phyloP scores from a whole-genome alignment of 179 eudicot species.

The Silene coronaria region DNA sequence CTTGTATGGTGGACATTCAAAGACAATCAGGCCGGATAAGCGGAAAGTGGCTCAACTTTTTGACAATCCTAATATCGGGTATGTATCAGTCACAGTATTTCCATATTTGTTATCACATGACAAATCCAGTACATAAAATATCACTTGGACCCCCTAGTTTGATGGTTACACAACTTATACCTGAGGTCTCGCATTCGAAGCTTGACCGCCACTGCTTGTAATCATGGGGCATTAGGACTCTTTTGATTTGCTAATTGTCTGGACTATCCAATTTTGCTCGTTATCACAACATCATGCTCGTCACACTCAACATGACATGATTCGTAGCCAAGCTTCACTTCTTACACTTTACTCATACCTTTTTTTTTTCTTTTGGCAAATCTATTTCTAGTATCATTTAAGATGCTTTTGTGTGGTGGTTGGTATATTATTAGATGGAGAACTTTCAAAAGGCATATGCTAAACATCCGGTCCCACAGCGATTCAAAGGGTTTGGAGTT shows the following conservation, averaged over 20 bases:
- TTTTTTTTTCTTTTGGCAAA: neutral
- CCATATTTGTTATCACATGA: neutral
- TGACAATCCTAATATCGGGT: slow-evolving; percentile 84
- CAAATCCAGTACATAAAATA: neutral
- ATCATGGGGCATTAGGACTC: too few species aligned
- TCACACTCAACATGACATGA: neutral
- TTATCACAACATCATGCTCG: neutral
- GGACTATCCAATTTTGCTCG: neutral
- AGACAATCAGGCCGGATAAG: slow-evolving; percentile 88
- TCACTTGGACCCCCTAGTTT: neutral
- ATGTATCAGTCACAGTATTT: slow-evolving; percentile 18
- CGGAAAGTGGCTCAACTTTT: slow-evolving; percentile 72
- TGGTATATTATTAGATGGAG: slow-evolving; percentile 53
- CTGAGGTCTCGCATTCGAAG: neutral
- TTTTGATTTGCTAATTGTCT: neutral
- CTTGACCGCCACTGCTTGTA: neutral
- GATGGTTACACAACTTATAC: neutral
- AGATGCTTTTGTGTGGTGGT: slow-evolving; percentile 11
- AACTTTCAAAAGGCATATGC: slow-evolving; percentile 84
- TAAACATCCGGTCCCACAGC: slow-evolving; percentile 75
- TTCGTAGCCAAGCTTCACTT: neutral
- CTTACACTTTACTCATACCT: neutral
- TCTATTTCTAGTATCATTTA: neutral
- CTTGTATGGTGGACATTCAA: slow-evolving; percentile 82
- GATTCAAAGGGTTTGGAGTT: slow-evolving; percentile 82